These are phyloP conservation scores for Aaosphaeria arxii DNA, from an alignment of 2,329 filamentous ascomycete genomes.

Conservation along the genomic window DNA sequence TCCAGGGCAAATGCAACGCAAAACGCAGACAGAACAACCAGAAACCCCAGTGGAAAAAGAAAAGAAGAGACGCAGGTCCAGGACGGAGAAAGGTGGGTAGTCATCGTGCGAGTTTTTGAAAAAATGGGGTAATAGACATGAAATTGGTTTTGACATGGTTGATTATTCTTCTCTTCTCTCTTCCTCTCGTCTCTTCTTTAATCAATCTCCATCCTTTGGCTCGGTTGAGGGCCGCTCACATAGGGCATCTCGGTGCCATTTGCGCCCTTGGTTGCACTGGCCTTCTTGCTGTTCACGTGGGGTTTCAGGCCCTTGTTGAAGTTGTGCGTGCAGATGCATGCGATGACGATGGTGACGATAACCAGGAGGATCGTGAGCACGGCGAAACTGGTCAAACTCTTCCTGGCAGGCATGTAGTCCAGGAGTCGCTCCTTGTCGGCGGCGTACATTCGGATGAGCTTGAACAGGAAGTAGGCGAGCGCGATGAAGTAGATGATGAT, in stretches of 20 bases:
- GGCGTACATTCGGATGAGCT: constrained; percentile 92
- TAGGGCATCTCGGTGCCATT: constrained; percentile 50
- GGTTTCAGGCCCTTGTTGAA: constrained; percentile 87
- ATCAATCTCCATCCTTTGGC: constrained; percentile 42
- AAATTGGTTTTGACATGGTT: too few species aligned
- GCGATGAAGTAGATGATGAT: constrained; percentile 86
- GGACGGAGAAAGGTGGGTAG: too few species aligned
- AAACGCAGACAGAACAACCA: too few species aligned
- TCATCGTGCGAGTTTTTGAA: too few species aligned
- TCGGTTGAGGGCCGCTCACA: constrained; percentile 43
- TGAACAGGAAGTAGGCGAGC: constrained; percentile 95
- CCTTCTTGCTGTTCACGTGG: constrained; percentile 66
- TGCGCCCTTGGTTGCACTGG: constrained; percentile 46
- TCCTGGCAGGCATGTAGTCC: constrained; percentile 74
- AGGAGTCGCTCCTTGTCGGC: constrained; percentile 43
- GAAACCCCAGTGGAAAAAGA: too few species aligned
- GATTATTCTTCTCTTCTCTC: too few species aligned
- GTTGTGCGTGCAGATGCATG: constrained; percentile 83
- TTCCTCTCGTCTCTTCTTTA: constrained; percentile 7
- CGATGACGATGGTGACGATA: constrained; percentile 82
- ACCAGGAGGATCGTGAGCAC: constrained; percentile 89
- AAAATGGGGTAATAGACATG: too few species aligned
- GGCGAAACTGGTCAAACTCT: constrained; percentile 88
- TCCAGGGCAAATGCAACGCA: too few species aligned
- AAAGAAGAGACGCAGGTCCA: too few species aligned